phyloP scores from a whole-genome alignment of 1,139 yeast genomes.

The Hansenula sp. region DNA sequence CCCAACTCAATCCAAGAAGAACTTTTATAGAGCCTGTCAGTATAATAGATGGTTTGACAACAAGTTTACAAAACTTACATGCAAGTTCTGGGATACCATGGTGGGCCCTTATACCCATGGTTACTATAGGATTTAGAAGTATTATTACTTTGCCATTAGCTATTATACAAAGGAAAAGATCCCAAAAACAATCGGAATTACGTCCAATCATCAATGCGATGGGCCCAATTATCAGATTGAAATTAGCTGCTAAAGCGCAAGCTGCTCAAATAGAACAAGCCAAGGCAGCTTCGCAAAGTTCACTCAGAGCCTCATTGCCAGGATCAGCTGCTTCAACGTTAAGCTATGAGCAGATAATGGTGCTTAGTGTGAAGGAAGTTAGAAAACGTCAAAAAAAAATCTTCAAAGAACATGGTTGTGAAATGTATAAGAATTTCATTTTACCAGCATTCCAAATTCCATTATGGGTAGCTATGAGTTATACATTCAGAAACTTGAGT shows the following conservation, averaged over 20 bases:
- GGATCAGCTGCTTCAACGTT: conserved; percentile 35
- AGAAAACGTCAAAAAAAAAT: conserved; percentile 68
- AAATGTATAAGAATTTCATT: conserved; percentile 73
- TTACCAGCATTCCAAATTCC: conserved; percentile 84
- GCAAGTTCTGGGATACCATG: conserved; percentile 66
- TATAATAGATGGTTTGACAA: conserved; percentile 30
- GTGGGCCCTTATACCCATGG: conserved; percentile 75
- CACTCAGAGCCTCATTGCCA: conserved; percentile 4
- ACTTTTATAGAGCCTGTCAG: conserved; percentile 15
- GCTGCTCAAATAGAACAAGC: conserved; percentile 12
- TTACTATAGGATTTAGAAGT: conserved; percentile 65
- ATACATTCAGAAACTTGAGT: conserved; percentile 59
- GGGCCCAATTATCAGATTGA: conserved; percentile 69
- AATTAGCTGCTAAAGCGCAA: conserved; percentile 52
- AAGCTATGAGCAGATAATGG: conserved; percentile 71
- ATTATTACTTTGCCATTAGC: conserved; percentile 77
- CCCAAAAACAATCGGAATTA: conserved; percentile 66
- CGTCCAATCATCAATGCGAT: conserved; percentile 70
- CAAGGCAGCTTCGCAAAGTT: not conserved
- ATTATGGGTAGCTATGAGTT: conserved; percentile 77
- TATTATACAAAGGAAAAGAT: conserved; percentile 61
- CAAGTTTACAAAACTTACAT: conserved; percentile 46
- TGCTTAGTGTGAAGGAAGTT: conserved; percentile 73
- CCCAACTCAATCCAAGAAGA: conserved; percentile 2
- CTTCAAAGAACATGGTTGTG: conserved; percentile 64